Evolutionary conservation across 768 basidiomycete genomes (phyloP).

Genomic region (Boletellus ananas): DNA sequence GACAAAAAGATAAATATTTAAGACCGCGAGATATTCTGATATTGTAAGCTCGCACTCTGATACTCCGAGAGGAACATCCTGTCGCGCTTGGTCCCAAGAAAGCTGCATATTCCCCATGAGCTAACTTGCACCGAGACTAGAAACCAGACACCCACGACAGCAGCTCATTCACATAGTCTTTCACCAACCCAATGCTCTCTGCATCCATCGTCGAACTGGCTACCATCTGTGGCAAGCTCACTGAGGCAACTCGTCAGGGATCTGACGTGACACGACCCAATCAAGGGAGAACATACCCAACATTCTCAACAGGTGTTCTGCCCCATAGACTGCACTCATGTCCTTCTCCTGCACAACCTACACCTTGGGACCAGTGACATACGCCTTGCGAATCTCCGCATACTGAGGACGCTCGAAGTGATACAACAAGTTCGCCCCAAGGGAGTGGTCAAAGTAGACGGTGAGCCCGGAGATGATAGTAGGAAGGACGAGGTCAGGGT

Average conservation of each 20-base stretch:
- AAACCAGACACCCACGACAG: conserved; percentile 53
- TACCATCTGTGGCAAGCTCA: conserved; percentile 90
- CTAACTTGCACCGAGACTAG: neutral
- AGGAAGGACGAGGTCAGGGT: conserved; percentile 64
- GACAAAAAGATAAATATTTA: conserved; percentile 32
- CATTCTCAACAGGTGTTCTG: conserved; percentile 89
- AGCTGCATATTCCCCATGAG: conserved; percentile 41
- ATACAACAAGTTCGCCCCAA: conserved; percentile 88
- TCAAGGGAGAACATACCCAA: conserved; percentile 59
- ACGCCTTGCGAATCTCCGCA: conserved; percentile 67
- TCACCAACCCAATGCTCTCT: conserved; percentile 76
- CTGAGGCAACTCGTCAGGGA: conserved; percentile 40
- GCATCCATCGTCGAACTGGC: conserved; percentile 85
- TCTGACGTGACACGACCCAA: neutral
- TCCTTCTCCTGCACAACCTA: conserved; percentile 68
- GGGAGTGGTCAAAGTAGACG: conserved; percentile 90
- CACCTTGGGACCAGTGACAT: conserved; percentile 71
- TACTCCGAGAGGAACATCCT: conserved; percentile 76
- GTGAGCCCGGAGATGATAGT: conserved; percentile 84
- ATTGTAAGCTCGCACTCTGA: conserved; percentile 67
- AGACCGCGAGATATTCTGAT: conserved; percentile 80
- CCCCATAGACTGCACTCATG: conserved; percentile 90
- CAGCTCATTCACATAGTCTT: conserved; percentile 89
- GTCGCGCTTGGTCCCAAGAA: conserved; percentile 72
- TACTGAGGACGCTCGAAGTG: conserved; percentile 96